phyloP scores from a whole-genome alignment of 2,329 filamentous ascomycete species.

The Nigrospora sphaerica region DNA sequence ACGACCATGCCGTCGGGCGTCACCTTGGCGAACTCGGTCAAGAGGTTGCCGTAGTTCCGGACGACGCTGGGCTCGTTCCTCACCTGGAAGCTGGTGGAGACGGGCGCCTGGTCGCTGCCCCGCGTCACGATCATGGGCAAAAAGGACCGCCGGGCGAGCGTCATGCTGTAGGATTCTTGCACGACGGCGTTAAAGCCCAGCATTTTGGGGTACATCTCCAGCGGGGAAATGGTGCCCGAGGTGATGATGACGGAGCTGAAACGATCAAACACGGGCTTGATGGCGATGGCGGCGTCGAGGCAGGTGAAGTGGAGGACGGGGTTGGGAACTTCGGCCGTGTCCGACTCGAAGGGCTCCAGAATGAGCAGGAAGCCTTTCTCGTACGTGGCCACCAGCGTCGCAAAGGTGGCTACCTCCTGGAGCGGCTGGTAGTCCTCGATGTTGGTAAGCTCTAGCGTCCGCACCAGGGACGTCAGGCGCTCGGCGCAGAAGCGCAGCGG shows the following conservation, averaged over 20 bases:
- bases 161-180: conserved; percentile 97
- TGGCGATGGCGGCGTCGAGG: conserved; percentile 93
- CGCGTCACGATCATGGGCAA: conserved; percentile 95
- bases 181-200: conserved; percentile 87
- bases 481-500: conserved; percentile 92
- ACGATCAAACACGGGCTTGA: conserved; percentile 93
- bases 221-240: conserved; percentile 89
- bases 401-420: conserved; percentile 96
- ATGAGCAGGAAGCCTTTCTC: conserved; percentile 95
- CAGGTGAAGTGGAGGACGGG: conserved; percentile 97
- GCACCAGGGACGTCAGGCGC: conserved; percentile 84
- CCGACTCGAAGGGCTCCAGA: conserved; percentile 93
- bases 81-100: conserved; percentile 91
- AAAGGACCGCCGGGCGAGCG: conserved; percentile 87
- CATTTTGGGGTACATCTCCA: conserved; percentile 99
- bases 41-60: conserved; percentile 86
- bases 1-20: conserved; percentile 98
- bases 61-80: conserved; percentile 96
- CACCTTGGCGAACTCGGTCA: conserved; percentile 92
- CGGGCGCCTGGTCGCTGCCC: conserved; percentile 86
- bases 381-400: conserved; percentile 91
- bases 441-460: conserved; percentile 91
- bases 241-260: conserved; percentile 99
- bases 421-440: conserved; percentile 97
- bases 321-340: conserved; percentile 90